Base-by-base conservation (phyloP, 495 filamentous ascomycete genomes). In the Penicillium pancosmium region DNA sequence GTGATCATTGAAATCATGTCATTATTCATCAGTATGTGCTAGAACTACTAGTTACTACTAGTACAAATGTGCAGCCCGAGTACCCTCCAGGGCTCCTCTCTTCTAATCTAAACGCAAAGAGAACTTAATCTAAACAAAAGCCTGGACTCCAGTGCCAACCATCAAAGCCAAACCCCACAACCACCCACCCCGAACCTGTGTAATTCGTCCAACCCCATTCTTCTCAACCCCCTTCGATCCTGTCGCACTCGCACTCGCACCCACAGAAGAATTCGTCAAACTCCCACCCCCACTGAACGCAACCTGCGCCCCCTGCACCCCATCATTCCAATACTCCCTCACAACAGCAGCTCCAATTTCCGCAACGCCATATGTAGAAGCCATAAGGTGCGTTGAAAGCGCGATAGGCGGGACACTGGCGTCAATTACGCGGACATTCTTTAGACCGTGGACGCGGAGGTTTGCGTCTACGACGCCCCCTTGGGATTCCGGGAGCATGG, bases 401-500 rank as follows among this genome's bases (percentile, higher is more conserved):
- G 80, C 66, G 18, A 82, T 65, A 0, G 81, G 81, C 0, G 73
- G 68, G 5, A 82, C 68, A 53, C 75, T 71, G 5, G 78, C 78
- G 48, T 82, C 79, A 2, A 78, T 79, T 2, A 84, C 77, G 4
- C 81, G 76, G n/a, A 83, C 68, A 50, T 83, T 83, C 9, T 69
- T 54, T 10, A 78, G 73, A 1, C 81, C 81, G 52, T 79, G 81
- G 0, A 84, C 81, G 41, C 68, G 67, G 3, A 83, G 70, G 15
- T 73, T 69, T 4, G 78, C 68, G 48, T 80, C 77, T 1, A 83
- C 81, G 0, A 84, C 81, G 27, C 81, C 79, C 16, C 81, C 81
- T 4, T 75, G 69, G 4, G 72, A 67, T 2, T 58, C 63, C 6
- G 78, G 79, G 4, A 83, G 67, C 81, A 84, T 82, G 1, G 80